phyloP scores from a whole-genome alignment of 176 grass and related monocot species.

The Lolium multiflorum region DNA sequence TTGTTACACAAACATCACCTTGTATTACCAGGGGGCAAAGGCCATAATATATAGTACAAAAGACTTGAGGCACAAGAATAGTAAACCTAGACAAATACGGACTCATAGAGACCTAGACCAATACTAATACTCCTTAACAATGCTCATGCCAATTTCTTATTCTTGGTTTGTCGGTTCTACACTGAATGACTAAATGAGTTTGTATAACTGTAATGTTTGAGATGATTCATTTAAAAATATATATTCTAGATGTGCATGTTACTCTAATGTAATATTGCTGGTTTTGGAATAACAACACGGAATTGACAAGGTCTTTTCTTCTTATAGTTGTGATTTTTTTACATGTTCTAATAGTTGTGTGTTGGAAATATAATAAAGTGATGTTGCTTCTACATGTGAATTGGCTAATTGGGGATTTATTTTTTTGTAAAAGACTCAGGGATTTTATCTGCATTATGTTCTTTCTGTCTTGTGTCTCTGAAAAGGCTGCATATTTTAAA shows the following conservation, averaged over 20 bases:
- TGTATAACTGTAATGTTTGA: not conserved
- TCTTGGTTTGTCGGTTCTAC: not conserved
- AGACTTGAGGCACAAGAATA: too few relatives aligned
- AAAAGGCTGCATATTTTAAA: too few relatives aligned
- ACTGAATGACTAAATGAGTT: not conserved
- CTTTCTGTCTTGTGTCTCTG: too few relatives aligned
- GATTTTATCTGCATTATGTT: too few relatives aligned
- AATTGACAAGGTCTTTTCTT: not conserved
- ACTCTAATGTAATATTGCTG: not conserved
- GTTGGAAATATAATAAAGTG: not conserved
- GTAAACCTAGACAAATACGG: too few relatives aligned
- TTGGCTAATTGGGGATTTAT: not conserved
- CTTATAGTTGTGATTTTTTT: not conserved
- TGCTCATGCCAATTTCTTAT: not conserved
- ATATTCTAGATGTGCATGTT: not conserved
- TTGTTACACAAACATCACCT: too few relatives aligned
- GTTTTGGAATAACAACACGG: not conserved
- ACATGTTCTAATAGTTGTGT: not conserved
- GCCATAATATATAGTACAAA: too few relatives aligned
- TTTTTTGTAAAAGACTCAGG: too few relatives aligned
- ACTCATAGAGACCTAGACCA: too few relatives aligned
- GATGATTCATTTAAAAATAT: too few relatives aligned
- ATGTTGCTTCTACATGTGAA: not conserved
- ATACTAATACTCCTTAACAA: too few relatives aligned
- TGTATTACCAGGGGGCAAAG: too few relatives aligned